Evolutionary conservation across 2,329 filamentous ascomycete genomes (phyloP).

Genomic region (Fusarium caatingaense): DNA sequence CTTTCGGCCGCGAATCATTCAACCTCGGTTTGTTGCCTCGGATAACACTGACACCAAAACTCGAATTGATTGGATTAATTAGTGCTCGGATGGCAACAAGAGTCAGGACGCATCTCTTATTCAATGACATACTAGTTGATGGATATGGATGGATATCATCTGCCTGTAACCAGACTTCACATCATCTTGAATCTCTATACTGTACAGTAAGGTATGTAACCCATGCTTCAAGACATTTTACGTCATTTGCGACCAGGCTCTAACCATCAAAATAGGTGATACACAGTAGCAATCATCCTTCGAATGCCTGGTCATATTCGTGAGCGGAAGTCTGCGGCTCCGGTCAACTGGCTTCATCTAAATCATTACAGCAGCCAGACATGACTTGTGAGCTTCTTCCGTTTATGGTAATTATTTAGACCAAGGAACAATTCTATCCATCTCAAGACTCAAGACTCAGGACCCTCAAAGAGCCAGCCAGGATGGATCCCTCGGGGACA

Average conservation of each 20-base stretch:
- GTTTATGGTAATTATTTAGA: not conserved
- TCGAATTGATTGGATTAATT: not conserved
- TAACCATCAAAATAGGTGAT: not conserved
- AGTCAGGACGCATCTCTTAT: not conserved
- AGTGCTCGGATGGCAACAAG: not conserved
- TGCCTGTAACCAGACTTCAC: not conserved
- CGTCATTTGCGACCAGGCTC: slow-evolving; percentile 1
- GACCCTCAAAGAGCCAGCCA: not conserved
- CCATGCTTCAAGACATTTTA: not conserved
- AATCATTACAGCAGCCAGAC: not conserved
- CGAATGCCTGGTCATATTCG: not conserved
- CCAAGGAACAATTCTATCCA: not conserved
- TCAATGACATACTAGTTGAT: not conserved
- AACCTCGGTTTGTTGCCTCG: slow-evolving; percentile 13
- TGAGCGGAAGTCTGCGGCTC: not conserved
- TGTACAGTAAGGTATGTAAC: not conserved
- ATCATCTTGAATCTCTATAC: not conserved
- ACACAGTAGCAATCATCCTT: not conserved
- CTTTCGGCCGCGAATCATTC: not conserved
- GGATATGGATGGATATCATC: not conserved
- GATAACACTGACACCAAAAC: not conserved
- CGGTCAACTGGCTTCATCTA: not conserved
- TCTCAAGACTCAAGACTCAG: not conserved
- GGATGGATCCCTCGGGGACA: slow-evolving; percentile 8
- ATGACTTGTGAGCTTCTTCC: not conserved